Evolutionary conservation across 129 eudicot genomes (phyloP), one percentile per base, ranked within the genome.

Genomic region (Erigeron canadensis): DNA sequence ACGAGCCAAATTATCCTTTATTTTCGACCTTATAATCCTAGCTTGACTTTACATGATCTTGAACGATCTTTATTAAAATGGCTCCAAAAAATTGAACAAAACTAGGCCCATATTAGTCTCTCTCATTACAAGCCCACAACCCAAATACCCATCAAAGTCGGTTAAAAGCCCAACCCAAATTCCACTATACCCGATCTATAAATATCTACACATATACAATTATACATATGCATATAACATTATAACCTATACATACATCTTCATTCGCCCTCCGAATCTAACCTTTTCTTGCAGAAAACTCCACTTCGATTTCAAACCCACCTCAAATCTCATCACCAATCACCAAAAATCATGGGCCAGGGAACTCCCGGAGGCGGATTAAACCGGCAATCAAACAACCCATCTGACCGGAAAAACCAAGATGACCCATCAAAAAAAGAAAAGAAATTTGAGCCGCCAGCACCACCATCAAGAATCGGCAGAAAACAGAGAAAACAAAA

Each of bases 361-460:
- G 96, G 95, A 47, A 84, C 95, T 2, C 95, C 96, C 4, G 98
- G 98, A 4, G 98, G 98, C 38, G 95, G 97, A 9, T 72, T 93
- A 4, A 89, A 85, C 79, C 87, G 98, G 54, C 95, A 80, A 59
- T 83, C 79, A 37, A 37, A 15, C 59, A 66, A 19, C 10, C 70
- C 81, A 7, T 88, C 86, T 42, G 96, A 92, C 71, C 88, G 94
- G 9, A 92, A 86, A 41, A 79, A 81, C 74, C 95, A 85, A 11
- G 94, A 87, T 17, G 95, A 92, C 75, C 15, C 15, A 50, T 50
- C 56, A n/a, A 92, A 92, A 70, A 92, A 93, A 80, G 98, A 93
- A 63, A 93, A 89, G 70, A 93, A 93, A 19, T 93, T 81, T 83
- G 98, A 93, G 65, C 96, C 95, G 63, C 87, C 98, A 21, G 95